Evolutionary conservation across 2,329 filamentous ascomycete species (phyloP).

Genomic region (Fusarium globosum): DNA sequence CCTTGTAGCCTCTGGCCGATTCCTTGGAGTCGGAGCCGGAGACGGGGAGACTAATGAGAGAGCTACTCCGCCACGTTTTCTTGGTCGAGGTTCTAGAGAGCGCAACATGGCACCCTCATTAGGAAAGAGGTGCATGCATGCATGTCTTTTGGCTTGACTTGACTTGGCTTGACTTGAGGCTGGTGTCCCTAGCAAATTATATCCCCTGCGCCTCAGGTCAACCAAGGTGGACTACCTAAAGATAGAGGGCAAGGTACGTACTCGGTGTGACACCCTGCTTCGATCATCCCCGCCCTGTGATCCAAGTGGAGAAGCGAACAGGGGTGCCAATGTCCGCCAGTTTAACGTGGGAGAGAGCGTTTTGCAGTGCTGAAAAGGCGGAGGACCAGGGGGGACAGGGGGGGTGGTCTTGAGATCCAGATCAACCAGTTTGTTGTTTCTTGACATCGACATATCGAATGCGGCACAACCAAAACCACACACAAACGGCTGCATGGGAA

Average conservation of each 20-base stretch:
- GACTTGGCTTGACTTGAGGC: conserved; percentile 19
- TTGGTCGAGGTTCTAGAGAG: neutral
- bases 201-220: conserved; percentile 3
- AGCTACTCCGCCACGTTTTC: conserved; percentile 40
- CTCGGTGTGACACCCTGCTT: conserved; percentile 1
- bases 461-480: neutral
- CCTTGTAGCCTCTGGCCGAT: neutral
- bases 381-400: conserved; percentile 29
- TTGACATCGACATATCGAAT: neutral
- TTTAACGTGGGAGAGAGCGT: conserved; percentile 40
- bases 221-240: neutral
- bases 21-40: conserved; percentile 9
- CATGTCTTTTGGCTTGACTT: conserved; percentile 9
- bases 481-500: conserved; percentile 28
- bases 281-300: conserved; percentile 34
- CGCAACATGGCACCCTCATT: conserved; percentile 29
- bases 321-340: conserved; percentile 39
- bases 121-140: conserved; percentile 11
- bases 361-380: conserved; percentile 44
- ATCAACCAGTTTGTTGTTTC: neutral
- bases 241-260: neutral
- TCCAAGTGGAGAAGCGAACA: conserved; percentile 14
- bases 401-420: neutral
- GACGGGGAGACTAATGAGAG: conserved; percentile 15
- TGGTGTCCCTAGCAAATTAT: conserved; percentile 7